Conservation (phyloP, 1,284 basidiomycete species). For the Sporisorium exsertum region DNA sequence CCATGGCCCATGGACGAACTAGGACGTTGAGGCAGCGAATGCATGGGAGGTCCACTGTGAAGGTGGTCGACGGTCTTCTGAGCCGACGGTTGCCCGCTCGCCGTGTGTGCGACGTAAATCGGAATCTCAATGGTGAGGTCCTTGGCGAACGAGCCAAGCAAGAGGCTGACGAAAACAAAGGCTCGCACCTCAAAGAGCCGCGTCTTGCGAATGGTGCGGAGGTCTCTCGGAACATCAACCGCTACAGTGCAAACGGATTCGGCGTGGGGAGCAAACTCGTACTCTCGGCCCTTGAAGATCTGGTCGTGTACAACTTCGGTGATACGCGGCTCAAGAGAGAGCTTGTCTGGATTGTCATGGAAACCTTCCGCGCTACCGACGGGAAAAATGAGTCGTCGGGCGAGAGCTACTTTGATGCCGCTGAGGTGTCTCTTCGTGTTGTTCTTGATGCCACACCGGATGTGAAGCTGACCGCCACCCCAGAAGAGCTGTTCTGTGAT, state of each 20-base stretch:
- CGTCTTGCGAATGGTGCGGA: slow-evolving; percentile 61
- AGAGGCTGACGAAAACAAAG: slow-evolving; percentile 50
- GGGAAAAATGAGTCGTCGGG: slow-evolving; percentile 60
- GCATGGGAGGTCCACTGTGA: slow-evolving; percentile 13
- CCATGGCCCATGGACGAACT: slow-evolving; percentile 41
- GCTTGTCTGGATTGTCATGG: slow-evolving; percentile 42
- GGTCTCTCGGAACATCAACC: slow-evolving; percentile 59
- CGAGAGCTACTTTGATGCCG: slow-evolving; percentile 58
- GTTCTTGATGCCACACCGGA: slow-evolving; percentile 61
- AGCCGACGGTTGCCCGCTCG: slow-evolving; percentile 42
- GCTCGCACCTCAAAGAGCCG: slow-evolving; percentile 59
- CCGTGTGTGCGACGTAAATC: slow-evolving; percentile 58
- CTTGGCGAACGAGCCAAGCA: slow-evolving; percentile 63
- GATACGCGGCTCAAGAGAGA: slow-evolving; percentile 58
- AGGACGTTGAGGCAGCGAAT: slow-evolving; percentile 30
- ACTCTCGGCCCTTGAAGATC: slow-evolving; percentile 60
- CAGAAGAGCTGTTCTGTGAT: slow-evolving; percentile 56
- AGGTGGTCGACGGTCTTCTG: slow-evolving; percentile 13
- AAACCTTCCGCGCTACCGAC: slow-evolving; percentile 48
- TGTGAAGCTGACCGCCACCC: slow-evolving; percentile 54
- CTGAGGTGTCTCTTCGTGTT: slow-evolving; percentile 60
- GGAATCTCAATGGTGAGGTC: slow-evolving; percentile 61
- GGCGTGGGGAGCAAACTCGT: slow-evolving; percentile 56
- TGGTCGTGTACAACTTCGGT: slow-evolving; percentile 61
- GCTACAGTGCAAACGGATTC: slow-evolving; percentile 56